Evolutionary conservation across 352 stramenopile species (phyloP).

Genomic region (Globisporangium abappressorium): DNA sequence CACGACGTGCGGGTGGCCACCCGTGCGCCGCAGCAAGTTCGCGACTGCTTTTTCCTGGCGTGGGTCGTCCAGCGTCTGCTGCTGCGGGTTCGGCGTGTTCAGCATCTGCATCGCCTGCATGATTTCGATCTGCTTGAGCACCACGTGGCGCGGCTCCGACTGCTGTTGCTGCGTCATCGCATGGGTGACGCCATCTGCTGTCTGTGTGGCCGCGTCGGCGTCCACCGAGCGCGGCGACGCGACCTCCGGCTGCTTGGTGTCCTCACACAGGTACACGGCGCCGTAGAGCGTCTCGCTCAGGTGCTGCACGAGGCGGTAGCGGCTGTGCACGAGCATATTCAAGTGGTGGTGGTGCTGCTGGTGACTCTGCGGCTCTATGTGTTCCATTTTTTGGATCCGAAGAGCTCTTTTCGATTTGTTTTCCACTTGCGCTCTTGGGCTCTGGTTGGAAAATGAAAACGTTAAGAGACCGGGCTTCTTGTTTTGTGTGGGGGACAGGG

Average conservation of each 20-base stretch:
- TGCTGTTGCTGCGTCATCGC: neutral
- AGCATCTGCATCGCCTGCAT: constrained; percentile 25
- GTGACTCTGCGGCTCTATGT: neutral
- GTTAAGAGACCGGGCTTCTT: too few species aligned
- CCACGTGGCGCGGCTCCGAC: constrained; percentile 20
- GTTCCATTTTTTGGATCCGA: neutral
- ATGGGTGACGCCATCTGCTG: neutral
- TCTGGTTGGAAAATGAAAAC: neutral
- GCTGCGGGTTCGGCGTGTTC: constrained; percentile 17
- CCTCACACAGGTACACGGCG: constrained; percentile 41
- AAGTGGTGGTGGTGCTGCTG: constrained; percentile 6
- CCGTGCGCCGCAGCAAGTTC: constrained; percentile 27
- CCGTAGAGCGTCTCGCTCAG: constrained; percentile 49
- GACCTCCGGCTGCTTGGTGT: constrained; percentile 18
- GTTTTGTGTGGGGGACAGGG: too few species aligned
- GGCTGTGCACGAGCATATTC: constrained; percentile 25
- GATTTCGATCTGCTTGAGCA: constrained; percentile 49
- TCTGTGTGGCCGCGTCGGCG: neutral
- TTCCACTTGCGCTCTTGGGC: neutral
- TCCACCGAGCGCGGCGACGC: constrained; percentile 6
- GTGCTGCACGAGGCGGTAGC: constrained; percentile 29
- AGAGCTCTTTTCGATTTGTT: neutral
- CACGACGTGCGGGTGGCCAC: constrained; percentile 46
- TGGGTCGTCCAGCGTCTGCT: constrained; percentile 33
- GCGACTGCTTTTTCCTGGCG: constrained; percentile 40